Percentiles rank a stretch among this genome's conserved stretches.
phyloP scores from a whole-genome alignment of 2,329 filamentous ascomycete genomes.

The Acephala macrosclerotiorum region DNA sequence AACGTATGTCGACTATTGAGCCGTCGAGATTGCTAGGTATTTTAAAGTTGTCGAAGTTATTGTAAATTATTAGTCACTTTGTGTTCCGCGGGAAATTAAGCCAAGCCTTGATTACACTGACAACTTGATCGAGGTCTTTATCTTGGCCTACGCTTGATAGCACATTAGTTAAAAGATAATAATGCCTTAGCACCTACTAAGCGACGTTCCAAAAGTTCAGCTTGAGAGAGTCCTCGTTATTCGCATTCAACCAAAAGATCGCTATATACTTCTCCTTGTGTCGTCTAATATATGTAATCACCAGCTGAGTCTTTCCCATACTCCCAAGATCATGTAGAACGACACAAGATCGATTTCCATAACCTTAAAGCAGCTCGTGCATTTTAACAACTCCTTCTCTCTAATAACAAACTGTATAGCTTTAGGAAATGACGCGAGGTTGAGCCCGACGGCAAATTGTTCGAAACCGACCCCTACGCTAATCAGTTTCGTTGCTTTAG shows the following conservation, averaged over 20 bases:
- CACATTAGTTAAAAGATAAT: conserved; percentile 15
- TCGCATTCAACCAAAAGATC: conserved; percentile 31
- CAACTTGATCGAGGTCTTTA: conserved; percentile 16
- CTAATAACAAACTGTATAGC: conserved; percentile 44
- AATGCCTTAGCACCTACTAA: conserved; percentile 20
- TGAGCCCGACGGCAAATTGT: conserved; percentile 43
- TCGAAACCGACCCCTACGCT: conserved; percentile 21
- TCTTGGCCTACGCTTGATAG: conserved; percentile 5
- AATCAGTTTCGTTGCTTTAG: conserved; percentile 25
- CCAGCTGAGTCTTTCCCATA: conserved; percentile 21
- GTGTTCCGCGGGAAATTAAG: conserved; percentile 20
- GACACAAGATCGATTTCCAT: conserved; percentile 31
- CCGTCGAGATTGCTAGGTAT: conserved; percentile 7
- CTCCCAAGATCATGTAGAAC: conserved; percentile 16
- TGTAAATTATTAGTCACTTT: conserved; percentile 12
- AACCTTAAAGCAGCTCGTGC: conserved; percentile 36
- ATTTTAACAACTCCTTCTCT: conserved; percentile 43
- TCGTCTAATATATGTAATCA: conserved; percentile 42
- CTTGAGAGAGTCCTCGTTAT: conserved; percentile 32
- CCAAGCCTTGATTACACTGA: conserved; percentile 14
- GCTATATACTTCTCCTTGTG: conserved; percentile 31
- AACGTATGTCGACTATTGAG: conserved; percentile 12
- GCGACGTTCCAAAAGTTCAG: conserved; percentile 38
- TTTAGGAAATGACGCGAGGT: conserved; percentile 39
- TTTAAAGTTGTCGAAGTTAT: conserved; percentile 15